A percentile compares a stretch with the other conserved stretches of the same genome.
Conservation (phyloP, 306 rosid species). For the Lathyrus tuberosus region DNA sequence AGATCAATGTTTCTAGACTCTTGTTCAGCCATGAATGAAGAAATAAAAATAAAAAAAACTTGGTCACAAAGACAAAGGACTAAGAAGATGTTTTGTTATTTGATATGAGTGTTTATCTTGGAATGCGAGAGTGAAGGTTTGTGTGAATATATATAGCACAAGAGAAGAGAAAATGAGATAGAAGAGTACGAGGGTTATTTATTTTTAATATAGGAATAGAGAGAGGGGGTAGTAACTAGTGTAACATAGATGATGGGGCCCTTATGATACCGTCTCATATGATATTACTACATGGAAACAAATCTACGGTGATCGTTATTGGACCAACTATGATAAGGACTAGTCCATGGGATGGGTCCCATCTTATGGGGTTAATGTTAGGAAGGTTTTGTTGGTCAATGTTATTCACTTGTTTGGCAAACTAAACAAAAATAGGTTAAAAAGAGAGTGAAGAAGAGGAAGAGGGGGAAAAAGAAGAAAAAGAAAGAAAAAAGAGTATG, state of each 20-base stretch:
- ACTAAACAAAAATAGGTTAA: background rate
- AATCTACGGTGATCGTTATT: slow-evolving; percentile 41
- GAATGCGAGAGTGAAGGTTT: slow-evolving; percentile 34
- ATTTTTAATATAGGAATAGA: background rate
- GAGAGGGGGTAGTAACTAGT: slow-evolving; percentile 25
- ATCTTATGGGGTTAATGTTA: slow-evolving; percentile 16
- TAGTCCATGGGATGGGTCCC: slow-evolving; percentile 53
- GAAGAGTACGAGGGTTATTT: background rate
- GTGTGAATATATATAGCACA: slow-evolving; percentile 25
- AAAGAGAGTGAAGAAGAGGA: slow-evolving; percentile 21
- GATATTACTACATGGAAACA: slow-evolving; percentile 26
- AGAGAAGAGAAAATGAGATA: slow-evolving; percentile 1
- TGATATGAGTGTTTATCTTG: background rate
- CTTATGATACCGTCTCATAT: slow-evolving; percentile 27
- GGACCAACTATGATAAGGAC: slow-evolving; percentile 39
- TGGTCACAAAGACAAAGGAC: background rate
- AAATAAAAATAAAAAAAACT: background rate
- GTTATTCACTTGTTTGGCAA: slow-evolving; percentile 38
- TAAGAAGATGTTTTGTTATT: background rate
- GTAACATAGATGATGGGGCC: slow-evolving; percentile 36
- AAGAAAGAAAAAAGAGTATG: slow-evolving; percentile 1
- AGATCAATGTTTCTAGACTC: slow-evolving; percentile 40
- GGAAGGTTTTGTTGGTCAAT: slow-evolving; percentile 37
- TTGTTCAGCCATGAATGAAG: slow-evolving; percentile 27
- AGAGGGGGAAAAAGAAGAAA: slow-evolving; percentile 22